Evolutionary conservation across 1,139 yeast genomes (phyloP).

Genomic region (Candida labiduridarum): DNA sequence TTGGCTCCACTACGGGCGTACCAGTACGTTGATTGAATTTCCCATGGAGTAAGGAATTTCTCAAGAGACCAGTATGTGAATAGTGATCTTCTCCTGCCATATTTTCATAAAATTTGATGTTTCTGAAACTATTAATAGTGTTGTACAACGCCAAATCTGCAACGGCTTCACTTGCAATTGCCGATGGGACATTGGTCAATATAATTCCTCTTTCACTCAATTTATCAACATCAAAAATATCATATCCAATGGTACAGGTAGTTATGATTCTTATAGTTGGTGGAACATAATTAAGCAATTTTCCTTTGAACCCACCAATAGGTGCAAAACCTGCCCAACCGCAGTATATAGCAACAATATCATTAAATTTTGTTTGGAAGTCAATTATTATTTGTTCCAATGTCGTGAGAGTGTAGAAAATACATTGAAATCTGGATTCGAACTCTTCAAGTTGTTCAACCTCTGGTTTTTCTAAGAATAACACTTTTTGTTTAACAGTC

Average conservation of each 20-base stretch:
- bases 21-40: conserved; percentile 40
- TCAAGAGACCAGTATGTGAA: conserved; percentile 45
- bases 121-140: conserved; percentile 63
- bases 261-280: conserved; percentile 54
- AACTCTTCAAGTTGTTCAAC: conserved; percentile 25
- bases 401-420: conserved; percentile 44
- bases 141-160: conserved; percentile 72
- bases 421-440: conserved; percentile 41
- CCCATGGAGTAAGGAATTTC: conserved; percentile 40
- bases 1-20: conserved; percentile 25
- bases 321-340: conserved; percentile 60
- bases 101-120: conserved; percentile 53
- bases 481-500: conserved; percentile 35
- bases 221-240: conserved; percentile 52
- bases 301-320: conserved; percentile 52
- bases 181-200: conserved; percentile 68
- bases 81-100: conserved; percentile 27
- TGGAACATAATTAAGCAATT: conserved; percentile 56
- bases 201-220: conserved; percentile 47
- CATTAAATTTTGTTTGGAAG: conserved; percentile 33
- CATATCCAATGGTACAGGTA: conserved; percentile 73
- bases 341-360: conserved; percentile 61
- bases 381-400: conserved; percentile 43
- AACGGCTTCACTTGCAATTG: conserved; percentile 68
- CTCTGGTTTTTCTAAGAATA: conserved; percentile 49